Conservation (phyloP, 352 stramenopile genomes). For the Phytophthora pinifolia region DNA sequence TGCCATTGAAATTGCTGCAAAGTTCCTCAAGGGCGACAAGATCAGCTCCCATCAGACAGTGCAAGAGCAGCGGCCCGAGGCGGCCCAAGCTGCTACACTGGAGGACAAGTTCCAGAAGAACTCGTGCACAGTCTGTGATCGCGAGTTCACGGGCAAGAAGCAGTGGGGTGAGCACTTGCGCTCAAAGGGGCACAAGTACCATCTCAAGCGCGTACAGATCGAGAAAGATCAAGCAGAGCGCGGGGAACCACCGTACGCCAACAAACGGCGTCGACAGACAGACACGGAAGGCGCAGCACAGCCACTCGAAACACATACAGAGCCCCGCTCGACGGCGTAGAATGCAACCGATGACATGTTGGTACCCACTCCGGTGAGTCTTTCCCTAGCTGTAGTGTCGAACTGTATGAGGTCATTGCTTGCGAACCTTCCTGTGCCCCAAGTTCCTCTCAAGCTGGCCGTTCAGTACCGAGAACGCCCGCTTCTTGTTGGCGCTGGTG, state of each 20-base stretch:
- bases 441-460: conserved; percentile 64
- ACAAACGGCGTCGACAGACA: conserved; percentile 23
- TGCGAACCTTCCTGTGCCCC: conserved; percentile 37
- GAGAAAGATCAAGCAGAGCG: conserved; percentile 38
- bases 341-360: conserved; percentile 22
- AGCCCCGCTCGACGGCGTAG: conserved; percentile 8
- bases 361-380: conserved; percentile 2
- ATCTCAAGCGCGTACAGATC: conserved; percentile 72
- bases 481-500: conserved; percentile 48
- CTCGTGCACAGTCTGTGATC: conserved; percentile 59
- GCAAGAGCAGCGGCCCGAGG: conserved; percentile 51
- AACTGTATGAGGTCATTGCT: conserved; percentile 29
- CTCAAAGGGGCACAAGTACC: conserved; percentile 83
- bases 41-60: conserved; percentile 41
- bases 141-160: conserved; percentile 64
- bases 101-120: conserved; percentile 68
- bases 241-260: conserved; percentile 10
- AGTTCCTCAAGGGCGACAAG: conserved; percentile 44
- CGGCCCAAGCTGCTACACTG: conserved; percentile 34
- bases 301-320: conserved; percentile 10
- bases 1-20: conserved; percentile 59
- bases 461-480: conserved; percentile 53
- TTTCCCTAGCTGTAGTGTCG: conserved; percentile 23
- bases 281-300: conserved; percentile 3
- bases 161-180: conserved; percentile 74